These are phyloP conservation scores for Apiospora phragmitis DNA, from an alignment of 2,329 filamentous ascomycete species.

Conservation along the genomic window DNA sequence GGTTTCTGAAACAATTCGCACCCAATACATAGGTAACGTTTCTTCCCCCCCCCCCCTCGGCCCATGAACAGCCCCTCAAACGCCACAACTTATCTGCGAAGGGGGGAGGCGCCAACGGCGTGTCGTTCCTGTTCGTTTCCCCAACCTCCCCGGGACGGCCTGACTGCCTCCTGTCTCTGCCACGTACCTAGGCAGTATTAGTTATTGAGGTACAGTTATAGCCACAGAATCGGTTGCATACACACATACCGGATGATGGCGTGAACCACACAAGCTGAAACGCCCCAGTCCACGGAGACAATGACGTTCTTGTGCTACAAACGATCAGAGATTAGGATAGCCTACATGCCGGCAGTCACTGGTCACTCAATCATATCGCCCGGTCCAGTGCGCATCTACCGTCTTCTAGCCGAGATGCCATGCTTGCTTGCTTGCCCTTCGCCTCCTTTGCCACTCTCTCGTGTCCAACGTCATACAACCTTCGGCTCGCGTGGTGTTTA, in stretches of 20 bases:
- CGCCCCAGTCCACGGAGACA: neutral
- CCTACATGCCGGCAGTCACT: neutral
- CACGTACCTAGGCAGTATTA: neutral
- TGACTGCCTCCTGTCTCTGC: neutral
- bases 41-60: neutral
- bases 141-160: too few relatives aligned
- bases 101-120: neutral
- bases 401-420: neutral
- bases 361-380: neutral
- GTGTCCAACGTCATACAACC: neutral
- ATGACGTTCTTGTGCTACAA: slow-evolving; percentile 3
- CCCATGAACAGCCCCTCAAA: neutral
- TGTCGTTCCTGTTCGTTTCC: neutral
- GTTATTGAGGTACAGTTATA: neutral
- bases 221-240: neutral
- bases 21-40: neutral
- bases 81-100: neutral
- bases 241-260: neutral
- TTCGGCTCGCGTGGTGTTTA: neutral
- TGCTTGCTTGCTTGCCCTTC: neutral
- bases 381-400: neutral
- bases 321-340: neutral
- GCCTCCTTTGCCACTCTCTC: neutral
- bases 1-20: neutral
- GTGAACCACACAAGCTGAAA: slow-evolving; percentile 8